phyloP scores from a whole-genome alignment of 805 yeast species.

The Tetrapisispora iriomotensis region DNA sequence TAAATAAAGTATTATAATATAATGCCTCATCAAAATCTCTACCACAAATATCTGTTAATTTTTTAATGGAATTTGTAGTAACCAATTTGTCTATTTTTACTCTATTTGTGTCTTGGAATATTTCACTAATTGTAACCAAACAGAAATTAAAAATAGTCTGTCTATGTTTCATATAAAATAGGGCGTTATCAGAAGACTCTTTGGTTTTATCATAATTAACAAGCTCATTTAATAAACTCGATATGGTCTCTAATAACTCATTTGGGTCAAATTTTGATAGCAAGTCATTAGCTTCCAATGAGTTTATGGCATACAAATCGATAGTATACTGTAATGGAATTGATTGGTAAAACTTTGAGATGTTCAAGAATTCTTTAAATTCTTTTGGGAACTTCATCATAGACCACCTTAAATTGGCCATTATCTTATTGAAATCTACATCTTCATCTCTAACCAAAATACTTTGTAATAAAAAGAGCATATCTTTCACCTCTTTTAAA shows the following conservation, averaged over 20 bases:
- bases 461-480: constrained; percentile 15
- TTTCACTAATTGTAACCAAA: constrained; percentile 9
- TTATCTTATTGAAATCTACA: neutral
- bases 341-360: constrained; percentile 20
- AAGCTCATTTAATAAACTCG: constrained; percentile 16
- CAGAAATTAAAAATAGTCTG: constrained; percentile 20
- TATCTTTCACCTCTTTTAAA: constrained; percentile 5
- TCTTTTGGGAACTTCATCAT: constrained; percentile 22
- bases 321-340: constrained; percentile 22
- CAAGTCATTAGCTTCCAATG: constrained; percentile 12
- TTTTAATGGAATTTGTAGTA: constrained; percentile 4
- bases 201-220: constrained; percentile 9
- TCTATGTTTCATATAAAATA: constrained; percentile 25
- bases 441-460: constrained; percentile 3
- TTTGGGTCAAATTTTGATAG: constrained; percentile 6
- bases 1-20: constrained; percentile 17
- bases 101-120: constrained; percentile 1
- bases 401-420: constrained; percentile 9
- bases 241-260: constrained; percentile 10
- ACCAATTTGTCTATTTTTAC: constrained; percentile 1
- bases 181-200: constrained; percentile 10
- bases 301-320: constrained; percentile 27
- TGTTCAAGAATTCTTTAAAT: constrained; percentile 24
- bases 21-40: constrained; percentile 20
- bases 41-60: constrained; percentile 20